phyloP scores from a whole-genome alignment of 2,329 filamentous ascomycete genomes.

The Clarireedia hainanense region DNA sequence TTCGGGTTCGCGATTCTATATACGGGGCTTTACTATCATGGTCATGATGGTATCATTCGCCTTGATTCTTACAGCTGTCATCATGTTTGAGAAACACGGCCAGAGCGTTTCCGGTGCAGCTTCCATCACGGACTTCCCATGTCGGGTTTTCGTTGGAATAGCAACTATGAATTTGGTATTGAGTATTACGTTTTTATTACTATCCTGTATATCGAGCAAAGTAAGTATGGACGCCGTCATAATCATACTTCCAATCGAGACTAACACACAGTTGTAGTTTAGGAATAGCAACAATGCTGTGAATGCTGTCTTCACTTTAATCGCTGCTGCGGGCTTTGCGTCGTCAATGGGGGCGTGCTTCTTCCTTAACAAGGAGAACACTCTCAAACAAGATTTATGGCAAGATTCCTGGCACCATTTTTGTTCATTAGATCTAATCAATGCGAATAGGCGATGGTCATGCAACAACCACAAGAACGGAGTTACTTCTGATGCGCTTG shows the following conservation, averaged over 20 bases:
- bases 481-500: constrained; percentile 12
- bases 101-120: constrained; percentile 6
- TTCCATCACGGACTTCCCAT: constrained; percentile 15
- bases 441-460: constrained; percentile 15
- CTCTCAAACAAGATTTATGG: constrained; percentile 15
- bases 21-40: constrained; percentile 15
- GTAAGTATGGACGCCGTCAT: constrained; percentile 1
- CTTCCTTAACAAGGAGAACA: constrained; percentile 12
- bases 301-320: constrained; percentile 15
- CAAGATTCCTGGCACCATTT: background rate
- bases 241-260: background rate
- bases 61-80: constrained; percentile 15
- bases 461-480: constrained; percentile 15
- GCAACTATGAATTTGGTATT: constrained; percentile 15
- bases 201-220: constrained; percentile 16
- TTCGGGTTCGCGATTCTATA: constrained; percentile 3
- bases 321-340: constrained; percentile 16
- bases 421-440: background rate
- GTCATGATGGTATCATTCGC: constrained; percentile 15
- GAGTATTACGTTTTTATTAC: constrained; percentile 8
- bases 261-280: constrained; percentile 8
- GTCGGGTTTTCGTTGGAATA: constrained; percentile 11
- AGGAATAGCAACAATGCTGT: constrained; percentile 14
- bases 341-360: constrained; percentile 15
- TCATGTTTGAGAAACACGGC: constrained; percentile 12